Conservation (phyloP, 495 filamentous ascomycete species). For the Thermothielavioides terrestris region DNA sequence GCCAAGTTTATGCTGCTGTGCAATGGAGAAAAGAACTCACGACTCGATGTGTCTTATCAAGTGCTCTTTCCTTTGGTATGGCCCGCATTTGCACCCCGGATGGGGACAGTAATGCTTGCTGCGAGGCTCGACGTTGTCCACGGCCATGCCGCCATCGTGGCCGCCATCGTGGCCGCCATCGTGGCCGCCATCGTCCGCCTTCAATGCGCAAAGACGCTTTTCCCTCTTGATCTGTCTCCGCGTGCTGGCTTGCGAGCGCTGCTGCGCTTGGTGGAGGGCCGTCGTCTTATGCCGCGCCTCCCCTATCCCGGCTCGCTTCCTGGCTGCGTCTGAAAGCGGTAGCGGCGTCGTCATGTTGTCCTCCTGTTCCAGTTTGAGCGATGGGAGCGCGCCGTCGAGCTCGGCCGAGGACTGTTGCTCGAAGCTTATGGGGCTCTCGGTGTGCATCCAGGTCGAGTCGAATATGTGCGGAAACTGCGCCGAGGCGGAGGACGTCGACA, state of each 20-base stretch:
- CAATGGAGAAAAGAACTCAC: conserved; percentile 22
- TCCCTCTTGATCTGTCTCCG: not conserved
- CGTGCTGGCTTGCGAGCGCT: not conserved
- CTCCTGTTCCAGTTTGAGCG: not conserved
- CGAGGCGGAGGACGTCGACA: conserved; percentile 2
- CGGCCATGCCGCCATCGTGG: conserved; percentile 7
- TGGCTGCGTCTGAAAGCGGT: not conserved
- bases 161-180: no score
- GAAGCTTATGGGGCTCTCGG: conserved; percentile 20
- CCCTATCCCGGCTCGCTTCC: conserved; percentile 17
- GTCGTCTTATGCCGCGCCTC: conserved; percentile 27
- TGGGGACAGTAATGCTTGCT: conserved; percentile 4
- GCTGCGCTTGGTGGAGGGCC: conserved; percentile 27
- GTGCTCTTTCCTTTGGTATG: conserved; percentile 55
- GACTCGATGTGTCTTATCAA: conserved; percentile 55
- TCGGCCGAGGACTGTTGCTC: conserved; percentile 1
- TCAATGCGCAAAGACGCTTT: not conserved
- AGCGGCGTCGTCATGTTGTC: not conserved
- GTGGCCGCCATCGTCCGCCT: not conserved
- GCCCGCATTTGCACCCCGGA: conserved; percentile 29
- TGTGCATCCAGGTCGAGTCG: conserved; percentile 12
- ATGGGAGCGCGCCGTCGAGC: not conserved
- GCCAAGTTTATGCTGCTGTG: not conserved
- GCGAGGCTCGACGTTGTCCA: conserved; percentile 18
- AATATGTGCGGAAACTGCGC: conserved; percentile 1